Percentiles rank a stretch among this genome's conserved stretches.
phyloP scores from a whole-genome alignment of 108 stramenopile species.

The Cyclotella baltica region DNA sequence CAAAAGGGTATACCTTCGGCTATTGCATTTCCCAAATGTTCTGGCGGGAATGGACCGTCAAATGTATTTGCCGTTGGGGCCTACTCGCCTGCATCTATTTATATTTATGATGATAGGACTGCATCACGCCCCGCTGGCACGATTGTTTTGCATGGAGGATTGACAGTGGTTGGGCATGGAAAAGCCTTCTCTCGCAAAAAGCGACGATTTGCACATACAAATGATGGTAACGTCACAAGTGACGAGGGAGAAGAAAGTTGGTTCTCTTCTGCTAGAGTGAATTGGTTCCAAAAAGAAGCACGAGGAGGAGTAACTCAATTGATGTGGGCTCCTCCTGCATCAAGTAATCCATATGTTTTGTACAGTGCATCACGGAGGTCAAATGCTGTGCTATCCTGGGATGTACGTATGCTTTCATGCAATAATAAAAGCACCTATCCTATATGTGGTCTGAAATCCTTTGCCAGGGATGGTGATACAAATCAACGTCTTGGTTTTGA shows the following conservation, averaged over 20 bases:
- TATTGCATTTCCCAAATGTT: slow-evolving; percentile 51
- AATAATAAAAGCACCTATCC: slow-evolving; percentile 21
- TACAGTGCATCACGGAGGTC: slow-evolving; percentile 77
- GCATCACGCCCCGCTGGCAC: slow-evolving; percentile 44
- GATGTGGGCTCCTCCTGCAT: slow-evolving; percentile 49
- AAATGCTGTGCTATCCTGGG: slow-evolving; percentile 80
- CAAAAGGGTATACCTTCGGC: slow-evolving; percentile 85
- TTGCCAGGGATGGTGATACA: slow-evolving; percentile 69
- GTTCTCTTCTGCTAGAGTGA: slow-evolving; percentile 70
- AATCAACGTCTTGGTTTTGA: slow-evolving; percentile 85
- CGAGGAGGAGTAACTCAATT: slow-evolving; percentile 83
- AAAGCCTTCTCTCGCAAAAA: slow-evolving; percentile 53
- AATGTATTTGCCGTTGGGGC: slow-evolving; percentile 81
- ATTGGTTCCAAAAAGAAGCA: slow-evolving; percentile 81
- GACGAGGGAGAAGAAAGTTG: slow-evolving; percentile 22
- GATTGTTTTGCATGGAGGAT: slow-evolving; percentile 51
- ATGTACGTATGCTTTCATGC: slow-evolving; percentile 73
- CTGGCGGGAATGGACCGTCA: slow-evolving; percentile 30
- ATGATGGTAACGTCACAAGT: slow-evolving; percentile 16
- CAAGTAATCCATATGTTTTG: slow-evolving; percentile 55
- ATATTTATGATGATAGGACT: slow-evolving; percentile 81
- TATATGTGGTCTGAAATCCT: slow-evolving; percentile 69
- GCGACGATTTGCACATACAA: slow-evolving; percentile 51
- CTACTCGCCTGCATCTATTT: slow-evolving; percentile 88
- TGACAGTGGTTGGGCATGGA: slow-evolving; percentile 80